Conservation (phyloP, 2,329 filamentous ascomycete genomes). For the Aspergillus clavatus region DNA sequence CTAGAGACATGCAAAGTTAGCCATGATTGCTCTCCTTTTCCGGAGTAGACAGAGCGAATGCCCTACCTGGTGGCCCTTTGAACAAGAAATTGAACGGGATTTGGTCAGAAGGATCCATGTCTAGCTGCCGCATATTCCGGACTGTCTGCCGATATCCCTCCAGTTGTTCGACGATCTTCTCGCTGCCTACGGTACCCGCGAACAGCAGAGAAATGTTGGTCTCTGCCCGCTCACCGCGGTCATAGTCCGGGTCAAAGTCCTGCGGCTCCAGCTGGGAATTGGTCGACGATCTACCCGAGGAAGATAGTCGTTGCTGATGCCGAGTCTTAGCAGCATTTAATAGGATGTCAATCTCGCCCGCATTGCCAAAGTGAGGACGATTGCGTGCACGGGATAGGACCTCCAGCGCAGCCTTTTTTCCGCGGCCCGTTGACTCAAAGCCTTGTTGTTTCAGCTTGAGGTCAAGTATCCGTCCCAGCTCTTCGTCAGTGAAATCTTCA, state of each 20-base stretch:
- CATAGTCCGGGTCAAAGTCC: constrained; percentile 7
- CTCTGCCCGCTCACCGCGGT: constrained; percentile 4
- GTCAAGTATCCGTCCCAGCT: constrained; percentile 57
- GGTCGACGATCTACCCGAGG: constrained; percentile 11
- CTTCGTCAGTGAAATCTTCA: constrained; percentile 59
- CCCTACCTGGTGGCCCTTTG: constrained; percentile 57
- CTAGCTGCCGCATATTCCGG: constrained; percentile 47
- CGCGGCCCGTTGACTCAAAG: constrained; percentile 50
- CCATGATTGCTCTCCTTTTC: constrained; percentile 1
- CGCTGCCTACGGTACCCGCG: constrained; percentile 54
- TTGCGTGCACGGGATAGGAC: constrained; percentile 59
- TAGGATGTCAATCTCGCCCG: constrained; percentile 68
- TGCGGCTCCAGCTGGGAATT: constrained; percentile 32
- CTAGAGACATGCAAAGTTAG: constrained; percentile 25
- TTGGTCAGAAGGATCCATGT: constrained; percentile 52
- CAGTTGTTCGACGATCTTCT: constrained; percentile 51
- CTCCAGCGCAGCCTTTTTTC: constrained; percentile 52
- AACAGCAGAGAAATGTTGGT: constrained; percentile 44
- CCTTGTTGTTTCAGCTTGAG: constrained; percentile 57
- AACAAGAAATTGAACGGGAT: constrained; percentile 68
- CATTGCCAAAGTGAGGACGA: constrained; percentile 65
- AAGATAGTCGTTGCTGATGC: constrained; percentile 44
- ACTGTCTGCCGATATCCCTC: constrained; percentile 52
- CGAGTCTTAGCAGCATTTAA: constrained; percentile 53
- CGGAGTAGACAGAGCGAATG: constrained; percentile 4